Evolutionary conservation across 2,329 filamentous ascomycete species (phyloP), one percentile per base, ranked within the genome.

Genomic region (Nemania sp.): DNA sequence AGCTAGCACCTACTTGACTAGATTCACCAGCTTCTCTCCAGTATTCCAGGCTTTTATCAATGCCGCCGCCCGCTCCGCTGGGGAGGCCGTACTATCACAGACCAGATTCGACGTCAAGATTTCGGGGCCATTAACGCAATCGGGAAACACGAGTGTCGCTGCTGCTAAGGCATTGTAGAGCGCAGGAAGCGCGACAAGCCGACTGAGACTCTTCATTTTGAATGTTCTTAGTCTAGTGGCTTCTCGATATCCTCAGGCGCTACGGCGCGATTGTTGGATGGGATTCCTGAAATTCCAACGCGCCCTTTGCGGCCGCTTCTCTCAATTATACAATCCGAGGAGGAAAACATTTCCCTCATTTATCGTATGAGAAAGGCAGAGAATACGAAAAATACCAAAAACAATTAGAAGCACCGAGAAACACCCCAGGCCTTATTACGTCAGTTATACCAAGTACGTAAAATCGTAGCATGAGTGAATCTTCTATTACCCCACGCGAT

Each of bases 11-110:
- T 67, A 79, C 76, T 79, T 77, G 24, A 79, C 75, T 5, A 80
- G 64, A 43, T 79, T 79, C 6, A 32, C 66, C 5, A 79, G 70
- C 68, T 80, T 80, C 63, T 80, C 79, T 2, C 76, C 71, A 8
- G 78, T 73, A 10, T 76, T 77, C 77, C 78, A 76, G 13, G 71
- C 74, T 22, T 63, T 43, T 22, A 81, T 78, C 0, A 81, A 68
- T 11, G 76, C 78, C 1, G 71, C 69, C 0, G 78, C 79, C 47
- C 79, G 73, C 1, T 77, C 77, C 0, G 72, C 60, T 2, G 76
- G 76, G 6, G 74, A 70, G 6, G 74, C 75, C 29, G 67, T 73
- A 10, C 72, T 69, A 45, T 80, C 67, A 64, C 78, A 80, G 54
- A 79, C 78, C 1, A 76, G 72, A 57, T 80, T 80, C 10, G 70